Evolutionary conservation across 129 eudicot species (phyloP), one percentile per base, ranked within the genome.

Genomic region (Centella asiatica): DNA sequence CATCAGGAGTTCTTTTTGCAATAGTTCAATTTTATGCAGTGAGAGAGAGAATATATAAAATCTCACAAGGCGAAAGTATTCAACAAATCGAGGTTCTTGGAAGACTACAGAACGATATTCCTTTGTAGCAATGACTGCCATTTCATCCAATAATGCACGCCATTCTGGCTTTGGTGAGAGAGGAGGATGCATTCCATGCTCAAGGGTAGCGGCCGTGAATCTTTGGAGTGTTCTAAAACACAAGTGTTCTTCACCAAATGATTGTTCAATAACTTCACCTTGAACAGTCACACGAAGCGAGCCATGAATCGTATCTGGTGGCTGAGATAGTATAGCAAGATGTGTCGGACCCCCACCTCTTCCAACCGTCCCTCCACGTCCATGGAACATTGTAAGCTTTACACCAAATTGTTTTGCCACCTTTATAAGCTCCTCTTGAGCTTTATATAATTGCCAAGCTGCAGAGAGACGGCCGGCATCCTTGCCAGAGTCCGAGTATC

Each of bases 101-200:
- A 87, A 83, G 42, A 87, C 95, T 0, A 83, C 60, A 33, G 92
- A 80, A 14, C 95, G 90, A 60, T 80, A 87, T 68, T 87, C 81
- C 24, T 83, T 42, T 15, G 95, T 87, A 36, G 95, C 92, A 80
- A 87, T 58, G 47, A 76, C 72, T 26, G 87, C 85, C 80, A 87
- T 80, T 68, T 87, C 85, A 36, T 87, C 92, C 87, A 87, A 24
- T 17, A 87, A 83, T 2, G 78, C 77, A 42, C 88, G 83, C 92
- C 95, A 87, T 68, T 83, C 88, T 22, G 92, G 92, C 74, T 83
- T 87, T 20, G 95, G 95, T 1, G 95, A 78, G 54, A 70, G 64
- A 0, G 92, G 95, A 0, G 95, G 95, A 54, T 80, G 76, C 95
- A 87, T 87, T 19, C 95, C 95, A 44, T 87, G 95, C 80, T 87